Conservation (phyloP, 176 grass and related monocot genomes). For the Saccharum officinarum region DNA sequence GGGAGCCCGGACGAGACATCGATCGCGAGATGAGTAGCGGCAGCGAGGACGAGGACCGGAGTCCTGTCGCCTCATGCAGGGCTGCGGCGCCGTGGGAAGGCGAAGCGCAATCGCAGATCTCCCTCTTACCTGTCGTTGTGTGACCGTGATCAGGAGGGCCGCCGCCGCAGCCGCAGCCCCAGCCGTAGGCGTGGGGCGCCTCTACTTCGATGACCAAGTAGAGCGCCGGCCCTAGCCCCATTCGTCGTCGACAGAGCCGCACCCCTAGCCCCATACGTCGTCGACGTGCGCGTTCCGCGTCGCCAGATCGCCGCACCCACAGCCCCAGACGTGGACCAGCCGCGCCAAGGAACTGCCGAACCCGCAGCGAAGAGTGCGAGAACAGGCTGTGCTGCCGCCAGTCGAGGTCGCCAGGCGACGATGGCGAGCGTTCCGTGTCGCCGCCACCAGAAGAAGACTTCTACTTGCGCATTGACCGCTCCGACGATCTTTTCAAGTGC, state of each 20-base stretch:
- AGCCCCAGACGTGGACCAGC: background rate
- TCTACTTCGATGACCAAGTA: background rate
- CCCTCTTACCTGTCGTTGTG: background rate
- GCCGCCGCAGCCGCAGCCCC: background rate
- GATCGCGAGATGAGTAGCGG: background rate
- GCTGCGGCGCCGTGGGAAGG: background rate
- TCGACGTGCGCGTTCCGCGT: background rate
- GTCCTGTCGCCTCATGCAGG: background rate
- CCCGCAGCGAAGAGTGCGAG: constrained; percentile 12
- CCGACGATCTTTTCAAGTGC: constrained; percentile 15
- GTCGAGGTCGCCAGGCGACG: background rate
- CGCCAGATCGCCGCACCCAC: background rate
- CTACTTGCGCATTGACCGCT: background rate
- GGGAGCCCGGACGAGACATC: background rate
- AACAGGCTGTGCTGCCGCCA: background rate
- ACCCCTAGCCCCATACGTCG: background rate
- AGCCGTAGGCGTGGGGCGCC: background rate
- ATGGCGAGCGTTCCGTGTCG: background rate
- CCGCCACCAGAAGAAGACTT: background rate
- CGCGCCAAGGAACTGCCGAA: background rate
- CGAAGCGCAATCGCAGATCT: background rate
- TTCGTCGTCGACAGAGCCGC: background rate
- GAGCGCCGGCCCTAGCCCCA: background rate
- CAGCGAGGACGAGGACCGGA: background rate
- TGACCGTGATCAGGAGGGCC: background rate